Percentiles rank a stretch among this genome's conserved stretches.
These are phyloP conservation scores for Pseudohalonectria lignicola DNA, from an alignment of 2,329 filamentous ascomycete genomes.

Conservation along the genomic window DNA sequence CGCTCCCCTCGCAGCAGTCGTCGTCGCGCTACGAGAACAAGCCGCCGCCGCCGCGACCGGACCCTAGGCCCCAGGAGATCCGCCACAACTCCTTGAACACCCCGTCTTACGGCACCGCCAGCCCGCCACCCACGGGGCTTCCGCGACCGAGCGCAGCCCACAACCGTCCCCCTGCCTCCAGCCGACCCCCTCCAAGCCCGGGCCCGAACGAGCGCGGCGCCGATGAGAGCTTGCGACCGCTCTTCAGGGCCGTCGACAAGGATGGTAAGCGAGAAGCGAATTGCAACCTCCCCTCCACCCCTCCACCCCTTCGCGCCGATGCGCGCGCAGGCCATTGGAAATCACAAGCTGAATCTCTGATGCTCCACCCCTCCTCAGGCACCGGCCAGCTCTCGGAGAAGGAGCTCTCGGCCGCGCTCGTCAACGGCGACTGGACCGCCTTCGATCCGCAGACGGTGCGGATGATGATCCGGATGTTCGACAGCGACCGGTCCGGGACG, in stretches of 20 bases:
- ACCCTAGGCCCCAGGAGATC: conserved; percentile 11
- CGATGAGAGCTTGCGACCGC: conserved; percentile 66
- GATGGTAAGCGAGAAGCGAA: conserved; percentile 40
- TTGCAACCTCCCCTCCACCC: no score
- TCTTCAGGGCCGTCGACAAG: conserved; percentile 89
- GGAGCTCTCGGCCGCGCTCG: conserved; percentile 80
- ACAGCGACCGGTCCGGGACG: conserved; percentile 76
- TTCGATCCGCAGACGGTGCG: conserved; percentile 91
- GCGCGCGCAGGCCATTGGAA: no score
- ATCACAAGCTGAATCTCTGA: no score
- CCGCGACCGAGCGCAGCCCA: conserved; percentile 29
- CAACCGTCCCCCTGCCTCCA: conserved; percentile 41
- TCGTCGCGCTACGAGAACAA: conserved; percentile 35
- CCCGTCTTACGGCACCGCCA: conserved; percentile 39
- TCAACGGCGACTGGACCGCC: conserved; percentile 89
- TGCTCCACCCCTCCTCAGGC: conserved; percentile 40
- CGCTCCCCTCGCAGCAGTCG: conserved; percentile 11
- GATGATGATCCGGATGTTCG: conserved; percentile 99
- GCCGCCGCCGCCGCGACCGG: conserved; percentile 29
- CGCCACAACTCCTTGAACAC: no score
- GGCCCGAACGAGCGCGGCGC: conserved; percentile 33
- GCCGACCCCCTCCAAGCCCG: conserved; percentile 57
- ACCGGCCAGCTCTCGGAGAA: conserved; percentile 75
- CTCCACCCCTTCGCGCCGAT: no score
- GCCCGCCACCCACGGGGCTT: conserved; percentile 35